Percentiles rank a stretch among this genome's conserved stretches.
Evolutionary conservation across 805 yeast genomes (phyloP).

Genomic region (Metschnikowia lachancei): DNA sequence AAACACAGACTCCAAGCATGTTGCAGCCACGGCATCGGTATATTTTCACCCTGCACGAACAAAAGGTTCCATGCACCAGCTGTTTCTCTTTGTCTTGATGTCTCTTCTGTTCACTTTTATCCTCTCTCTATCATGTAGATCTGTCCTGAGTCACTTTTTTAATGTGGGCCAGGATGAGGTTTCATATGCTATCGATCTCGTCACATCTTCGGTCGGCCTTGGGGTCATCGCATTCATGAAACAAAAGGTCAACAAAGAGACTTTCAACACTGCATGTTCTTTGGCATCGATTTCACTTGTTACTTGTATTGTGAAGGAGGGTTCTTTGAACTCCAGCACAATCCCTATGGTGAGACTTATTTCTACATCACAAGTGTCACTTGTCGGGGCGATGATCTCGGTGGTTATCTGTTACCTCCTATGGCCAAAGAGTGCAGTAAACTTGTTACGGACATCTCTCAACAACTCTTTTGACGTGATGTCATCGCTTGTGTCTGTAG

Average conservation of each 20-base stretch:
- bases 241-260: conserved; percentile 60
- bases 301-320: conserved; percentile 71
- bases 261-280: conserved; percentile 80
- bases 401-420: conserved; percentile 58
- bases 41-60: conserved; percentile 83
- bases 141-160: conserved; percentile 46
- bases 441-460: conserved; percentile 42
- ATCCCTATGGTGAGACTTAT: conserved; percentile 55
- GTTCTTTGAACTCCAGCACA: conserved; percentile 55
- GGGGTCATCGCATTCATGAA: conserved; percentile 71
- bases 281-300: conserved; percentile 70
- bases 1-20: conserved; percentile 69
- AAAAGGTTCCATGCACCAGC: conserved; percentile 77
- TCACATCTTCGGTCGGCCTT: conserved; percentile 52
- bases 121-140: conserved; percentile 52
- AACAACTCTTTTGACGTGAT: conserved; percentile 52
- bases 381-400: conserved; percentile 58
- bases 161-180: conserved; percentile 45
- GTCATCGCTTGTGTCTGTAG: conserved; percentile 46
- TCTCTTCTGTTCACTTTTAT: conserved; percentile 53
- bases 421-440: conserved; percentile 61
- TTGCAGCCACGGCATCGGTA: conserved; percentile 78
- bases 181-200: conserved; percentile 53
- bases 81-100: conserved; percentile 56
- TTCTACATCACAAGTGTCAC: conserved; percentile 56